A percentile compares a stretch with the other conserved stretches of the same genome.
Conservation (phyloP, 225 moss, liverwort and hornwort genomes). For the Physcomitrium patens region DNA sequence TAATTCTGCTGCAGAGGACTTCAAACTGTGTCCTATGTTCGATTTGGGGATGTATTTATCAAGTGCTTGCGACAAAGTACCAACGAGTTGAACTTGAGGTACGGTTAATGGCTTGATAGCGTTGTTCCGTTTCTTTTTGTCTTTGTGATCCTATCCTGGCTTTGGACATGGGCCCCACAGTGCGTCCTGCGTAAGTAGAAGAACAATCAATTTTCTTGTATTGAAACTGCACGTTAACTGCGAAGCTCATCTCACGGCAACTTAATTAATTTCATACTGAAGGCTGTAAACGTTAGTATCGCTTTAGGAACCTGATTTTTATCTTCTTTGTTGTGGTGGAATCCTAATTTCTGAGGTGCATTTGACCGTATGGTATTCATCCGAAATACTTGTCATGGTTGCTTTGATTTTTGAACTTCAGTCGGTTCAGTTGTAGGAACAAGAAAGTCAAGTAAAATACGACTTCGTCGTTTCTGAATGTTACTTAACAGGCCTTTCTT, state of each 20-base stretch:
- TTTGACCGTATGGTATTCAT: background rate
- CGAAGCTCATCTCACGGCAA: background rate
- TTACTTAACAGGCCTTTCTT: constrained; percentile 18
- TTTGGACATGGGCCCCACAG: background rate
- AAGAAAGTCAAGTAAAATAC: background rate
- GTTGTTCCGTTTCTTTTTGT: background rate
- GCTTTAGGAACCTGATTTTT: background rate
- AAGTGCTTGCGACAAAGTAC: constrained; percentile 79
- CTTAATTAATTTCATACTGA: background rate
- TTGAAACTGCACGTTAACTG: background rate
- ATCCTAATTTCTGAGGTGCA: background rate
- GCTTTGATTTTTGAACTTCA: background rate
- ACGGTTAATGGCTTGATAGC: constrained; percentile 1
- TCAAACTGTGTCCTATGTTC: constrained; percentile 85
- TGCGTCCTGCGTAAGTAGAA: background rate
- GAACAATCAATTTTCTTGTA: background rate
- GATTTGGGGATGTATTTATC: constrained; percentile 97
- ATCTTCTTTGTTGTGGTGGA: background rate
- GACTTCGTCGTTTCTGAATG: background rate
- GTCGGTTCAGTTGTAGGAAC: background rate
- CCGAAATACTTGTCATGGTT: background rate
- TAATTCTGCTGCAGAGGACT: constrained; percentile 65
- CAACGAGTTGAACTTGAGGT: constrained; percentile 73
- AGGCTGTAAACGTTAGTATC: background rate
- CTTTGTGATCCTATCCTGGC: background rate